phyloP scores from a whole-genome alignment of 768 basidiomycete genomes.

The Rhodotorula taiwanensis region DNA sequence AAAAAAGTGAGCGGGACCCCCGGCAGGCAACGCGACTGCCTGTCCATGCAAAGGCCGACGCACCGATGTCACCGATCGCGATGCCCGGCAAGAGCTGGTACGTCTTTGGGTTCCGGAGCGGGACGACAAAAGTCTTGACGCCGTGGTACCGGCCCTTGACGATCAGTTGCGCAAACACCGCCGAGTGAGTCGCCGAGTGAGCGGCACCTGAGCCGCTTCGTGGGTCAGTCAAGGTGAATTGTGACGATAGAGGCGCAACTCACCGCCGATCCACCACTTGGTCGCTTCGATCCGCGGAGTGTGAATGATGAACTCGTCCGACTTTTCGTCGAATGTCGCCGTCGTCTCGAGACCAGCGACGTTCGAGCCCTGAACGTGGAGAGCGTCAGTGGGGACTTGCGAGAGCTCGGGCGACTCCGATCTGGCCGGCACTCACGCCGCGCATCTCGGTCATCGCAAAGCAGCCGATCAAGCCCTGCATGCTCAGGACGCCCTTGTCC shows the following conservation, averaged over 20 bases:
- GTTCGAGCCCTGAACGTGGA: constrained; percentile 44
- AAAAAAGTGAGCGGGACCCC: background rate
- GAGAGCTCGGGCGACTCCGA: background rate
- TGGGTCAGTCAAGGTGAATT: background rate
- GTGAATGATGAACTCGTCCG: constrained; percentile 49
- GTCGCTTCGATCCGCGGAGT: constrained; percentile 49
- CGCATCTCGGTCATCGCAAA: constrained; percentile 42
- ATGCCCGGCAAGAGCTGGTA: constrained; percentile 47
- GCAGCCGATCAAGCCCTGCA: constrained; percentile 49
- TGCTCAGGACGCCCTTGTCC: constrained; percentile 46
- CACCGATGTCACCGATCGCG: constrained; percentile 47
- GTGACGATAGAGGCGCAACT: background rate
- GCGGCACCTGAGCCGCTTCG: constrained; percentile 41
- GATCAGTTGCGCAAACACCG: constrained; percentile 49
- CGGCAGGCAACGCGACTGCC: constrained; percentile 42
- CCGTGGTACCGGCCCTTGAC: constrained; percentile 48
- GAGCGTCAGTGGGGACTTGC: background rate
- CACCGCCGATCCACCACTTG: constrained; percentile 51
- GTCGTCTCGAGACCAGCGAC: constrained; percentile 50
- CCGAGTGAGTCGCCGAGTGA: constrained; percentile 48
- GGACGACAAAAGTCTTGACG: constrained; percentile 49
- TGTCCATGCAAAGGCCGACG: constrained; percentile 36
- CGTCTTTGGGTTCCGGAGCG: constrained; percentile 46
- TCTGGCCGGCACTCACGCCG: constrained; percentile 12
- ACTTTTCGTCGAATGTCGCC: constrained; percentile 46